These are phyloP conservation scores for Candida fluviatilis DNA, from an alignment of 805 yeast genomes.

Conservation along the genomic window DNA sequence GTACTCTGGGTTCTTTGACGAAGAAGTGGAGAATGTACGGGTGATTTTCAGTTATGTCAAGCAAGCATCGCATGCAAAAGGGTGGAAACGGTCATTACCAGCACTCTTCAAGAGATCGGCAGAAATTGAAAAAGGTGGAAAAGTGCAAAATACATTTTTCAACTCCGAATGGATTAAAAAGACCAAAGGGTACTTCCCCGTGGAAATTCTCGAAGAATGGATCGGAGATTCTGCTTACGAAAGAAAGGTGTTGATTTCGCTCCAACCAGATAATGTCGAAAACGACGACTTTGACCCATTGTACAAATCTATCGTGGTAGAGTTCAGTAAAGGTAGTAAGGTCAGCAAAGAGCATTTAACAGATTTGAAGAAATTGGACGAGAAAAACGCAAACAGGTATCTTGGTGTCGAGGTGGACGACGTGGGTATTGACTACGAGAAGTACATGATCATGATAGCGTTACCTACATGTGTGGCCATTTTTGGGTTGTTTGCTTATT, in stretches of 20 bases:
- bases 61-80: constrained; percentile 53
- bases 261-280: constrained; percentile 65
- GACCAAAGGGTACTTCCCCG: constrained; percentile 58
- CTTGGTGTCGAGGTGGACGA: constrained; percentile 27
- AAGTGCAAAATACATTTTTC: constrained; percentile 46
- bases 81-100: constrained; percentile 39
- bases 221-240: constrained; percentile 43
- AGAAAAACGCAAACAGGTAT: constrained; percentile 18
- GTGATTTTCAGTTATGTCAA: constrained; percentile 64
- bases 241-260: constrained; percentile 57
- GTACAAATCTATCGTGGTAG: constrained; percentile 39
- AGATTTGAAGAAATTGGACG: constrained; percentile 39
- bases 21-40: constrained; percentile 54
- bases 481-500: constrained; percentile 59
- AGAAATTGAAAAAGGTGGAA: constrained; percentile 37
- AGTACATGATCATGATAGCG: constrained; percentile 60
- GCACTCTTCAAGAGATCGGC: constrained; percentile 23
- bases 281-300: constrained; percentile 65
- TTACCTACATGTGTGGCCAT: constrained; percentile 65
- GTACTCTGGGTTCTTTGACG: constrained; percentile 62
- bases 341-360: constrained; percentile 46
- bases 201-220: constrained; percentile 64
- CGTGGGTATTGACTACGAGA: constrained; percentile 50
- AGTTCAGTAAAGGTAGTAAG: constrained; percentile 48
- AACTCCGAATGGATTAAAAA: constrained; percentile 67